phyloP scores from a whole-genome alignment of 116 monocot species.

The Zostera marina region DNA sequence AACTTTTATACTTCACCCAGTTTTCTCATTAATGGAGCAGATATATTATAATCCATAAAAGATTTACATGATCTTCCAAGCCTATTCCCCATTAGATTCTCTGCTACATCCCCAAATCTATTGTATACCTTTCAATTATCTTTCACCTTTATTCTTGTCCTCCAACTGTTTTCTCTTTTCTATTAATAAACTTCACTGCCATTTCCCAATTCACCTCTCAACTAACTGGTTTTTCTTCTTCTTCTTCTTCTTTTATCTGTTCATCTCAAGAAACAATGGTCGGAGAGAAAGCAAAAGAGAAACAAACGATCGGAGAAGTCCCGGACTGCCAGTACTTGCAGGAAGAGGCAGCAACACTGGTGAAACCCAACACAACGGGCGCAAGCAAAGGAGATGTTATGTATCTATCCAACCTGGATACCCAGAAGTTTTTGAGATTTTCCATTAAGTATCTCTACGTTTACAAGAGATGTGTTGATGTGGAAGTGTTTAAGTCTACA shows the following conservation, averaged over 20 bases:
- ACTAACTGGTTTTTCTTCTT: background rate
- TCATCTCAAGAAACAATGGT: conserved; percentile 1
- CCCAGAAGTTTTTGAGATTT: conserved; percentile 82
- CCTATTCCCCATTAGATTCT: no score
- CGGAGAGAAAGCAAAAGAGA: conserved; percentile 1
- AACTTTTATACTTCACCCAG: no score
- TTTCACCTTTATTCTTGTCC: background rate
- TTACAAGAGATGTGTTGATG: conserved; percentile 13
- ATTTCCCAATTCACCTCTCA: background rate
- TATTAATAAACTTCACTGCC: background rate
- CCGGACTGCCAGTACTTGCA: conserved; percentile 45
- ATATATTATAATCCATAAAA: no score
- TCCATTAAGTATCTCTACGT: conserved; percentile 79
- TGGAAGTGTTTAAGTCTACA: conserved; percentile 26
- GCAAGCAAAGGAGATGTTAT: conserved; percentile 38
- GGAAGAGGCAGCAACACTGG: conserved; percentile 23
- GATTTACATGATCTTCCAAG: no score
- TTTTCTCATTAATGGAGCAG: no score
- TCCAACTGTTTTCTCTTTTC: background rate
- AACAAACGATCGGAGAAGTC: conserved; percentile 22
- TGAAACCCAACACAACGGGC: conserved; percentile 24
- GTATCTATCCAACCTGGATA: conserved; percentile 83
- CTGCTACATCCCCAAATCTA: background rate
- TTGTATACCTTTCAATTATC: background rate
- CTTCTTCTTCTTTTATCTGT: background rate